A percentile compares a stretch with the other conserved stretches of the same genome.
phyloP scores from a whole-genome alignment of 164 flowering plant genomes.

The Kalanchoe fedtschenkoi region DNA sequence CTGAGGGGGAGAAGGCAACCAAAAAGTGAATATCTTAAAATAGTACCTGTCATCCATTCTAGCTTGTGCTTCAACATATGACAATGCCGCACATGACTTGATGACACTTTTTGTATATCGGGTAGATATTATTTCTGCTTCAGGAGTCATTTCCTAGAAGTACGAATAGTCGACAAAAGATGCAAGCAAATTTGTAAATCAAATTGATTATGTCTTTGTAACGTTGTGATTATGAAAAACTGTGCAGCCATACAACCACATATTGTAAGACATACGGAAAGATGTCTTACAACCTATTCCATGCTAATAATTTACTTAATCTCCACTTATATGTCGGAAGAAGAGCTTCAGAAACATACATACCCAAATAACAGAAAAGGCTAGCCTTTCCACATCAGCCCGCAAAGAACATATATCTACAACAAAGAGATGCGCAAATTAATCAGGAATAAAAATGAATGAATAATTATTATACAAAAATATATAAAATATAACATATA shows the following conservation, averaged over 20 bases:
- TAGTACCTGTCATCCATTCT: conserved; percentile 94
- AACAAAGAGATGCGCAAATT: conserved; percentile 10
- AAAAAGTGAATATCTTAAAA: not conserved
- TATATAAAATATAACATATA: not conserved
- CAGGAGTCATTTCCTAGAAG: conserved; percentile 88
- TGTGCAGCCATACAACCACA: not conserved
- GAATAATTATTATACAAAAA: not conserved
- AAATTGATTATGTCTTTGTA: not conserved
- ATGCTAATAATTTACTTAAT: not conserved
- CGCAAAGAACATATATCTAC: conserved; percentile 96
- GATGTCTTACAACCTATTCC: not conserved
- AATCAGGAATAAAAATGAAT: no score
- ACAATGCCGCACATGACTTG: conserved; percentile 91
- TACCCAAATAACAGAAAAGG: conserved; percentile 99
- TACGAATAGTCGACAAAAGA: not conserved
- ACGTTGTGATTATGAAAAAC: no score
- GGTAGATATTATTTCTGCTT: conserved; percentile 83
- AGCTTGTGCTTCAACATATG: conserved; percentile 98
- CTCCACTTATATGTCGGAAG: not conserved
- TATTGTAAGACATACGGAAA: no score
- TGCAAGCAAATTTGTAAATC: not conserved
- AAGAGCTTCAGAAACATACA: not conserved
- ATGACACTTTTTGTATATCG: conserved; percentile 87
- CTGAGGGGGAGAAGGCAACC: not conserved
- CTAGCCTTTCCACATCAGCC: conserved; percentile 92